These are phyloP conservation scores for Syncephalis plumigaleata DNA, from an alignment of 371 early-diverging fungal genomes.

Conservation along the genomic window DNA sequence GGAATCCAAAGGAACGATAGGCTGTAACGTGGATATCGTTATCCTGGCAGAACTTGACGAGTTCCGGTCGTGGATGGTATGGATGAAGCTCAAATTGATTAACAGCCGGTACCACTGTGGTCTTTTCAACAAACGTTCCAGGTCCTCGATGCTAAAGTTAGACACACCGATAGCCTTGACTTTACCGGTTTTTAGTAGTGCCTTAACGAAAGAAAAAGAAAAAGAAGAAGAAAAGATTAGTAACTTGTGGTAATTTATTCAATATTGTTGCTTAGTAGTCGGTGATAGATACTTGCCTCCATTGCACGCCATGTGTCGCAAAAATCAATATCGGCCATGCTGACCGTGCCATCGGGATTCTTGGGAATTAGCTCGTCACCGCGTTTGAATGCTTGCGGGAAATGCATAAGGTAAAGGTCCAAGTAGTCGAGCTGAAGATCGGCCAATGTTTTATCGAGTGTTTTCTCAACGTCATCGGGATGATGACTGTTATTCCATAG, in stretches of 20 bases:
- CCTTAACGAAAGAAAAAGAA: slow-evolving; percentile 48
- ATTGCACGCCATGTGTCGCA: slow-evolving; percentile 20
- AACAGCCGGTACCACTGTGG: slow-evolving; percentile 22
- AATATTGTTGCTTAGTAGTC: too few species aligned
- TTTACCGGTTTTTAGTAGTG: slow-evolving; percentile 30
- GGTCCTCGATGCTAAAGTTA: slow-evolving; percentile 28
- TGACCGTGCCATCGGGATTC: slow-evolving; percentile 12
- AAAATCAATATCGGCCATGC: slow-evolving; percentile 5
- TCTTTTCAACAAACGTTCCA: slow-evolving; percentile 26
- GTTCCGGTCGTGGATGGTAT: slow-evolving; percentile 31
- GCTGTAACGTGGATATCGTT: slow-evolving; percentile 35
- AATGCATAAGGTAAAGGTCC: slow-evolving; percentile 61
- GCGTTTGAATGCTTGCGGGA: slow-evolving; percentile 25
- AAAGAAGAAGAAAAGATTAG: too few species aligned
- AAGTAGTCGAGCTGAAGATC: slow-evolving; percentile 36
- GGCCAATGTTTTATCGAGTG: slow-evolving; percentile 14
- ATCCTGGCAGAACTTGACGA: slow-evolving; percentile 22
- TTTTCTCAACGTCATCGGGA: slow-evolving; percentile 15
- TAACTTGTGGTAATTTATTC: too few species aligned
- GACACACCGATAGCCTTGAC: slow-evolving; percentile 37
- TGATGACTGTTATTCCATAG: slow-evolving; percentile 25
- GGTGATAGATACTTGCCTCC: too few species aligned
- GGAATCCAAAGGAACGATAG: slow-evolving; percentile 40
- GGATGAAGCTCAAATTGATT: slow-evolving; percentile 53
- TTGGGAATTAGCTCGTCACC: slow-evolving; percentile 13